Evolutionary conservation across 306 rosid species (phyloP).

Genomic region (Vigna nakashimae): DNA sequence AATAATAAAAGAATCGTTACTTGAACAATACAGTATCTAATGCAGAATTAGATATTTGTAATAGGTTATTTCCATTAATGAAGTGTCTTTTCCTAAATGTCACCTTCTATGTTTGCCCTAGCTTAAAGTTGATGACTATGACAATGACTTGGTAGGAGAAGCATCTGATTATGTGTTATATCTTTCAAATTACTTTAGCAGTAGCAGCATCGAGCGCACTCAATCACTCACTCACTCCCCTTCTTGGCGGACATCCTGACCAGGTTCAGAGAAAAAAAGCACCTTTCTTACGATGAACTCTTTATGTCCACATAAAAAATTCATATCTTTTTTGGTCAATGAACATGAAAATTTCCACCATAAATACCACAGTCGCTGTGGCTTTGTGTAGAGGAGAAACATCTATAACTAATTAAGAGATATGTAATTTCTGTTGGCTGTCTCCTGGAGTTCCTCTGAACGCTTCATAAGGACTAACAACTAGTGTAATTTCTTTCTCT

Average conservation of each 20-base stretch:
- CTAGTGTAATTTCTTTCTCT: background rate
- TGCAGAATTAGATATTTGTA: too few relatives aligned
- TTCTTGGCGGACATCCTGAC: constrained; percentile 31
- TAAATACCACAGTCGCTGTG: constrained; percentile 12
- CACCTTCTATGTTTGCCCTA: background rate
- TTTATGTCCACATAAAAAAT: constrained; percentile 16
- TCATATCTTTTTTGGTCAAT: background rate
- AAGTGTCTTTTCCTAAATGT: too few relatives aligned
- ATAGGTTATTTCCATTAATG: too few relatives aligned
- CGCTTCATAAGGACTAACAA: constrained; percentile 40
- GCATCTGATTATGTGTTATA: background rate
- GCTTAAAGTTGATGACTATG: background rate
- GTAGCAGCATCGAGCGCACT: background rate
- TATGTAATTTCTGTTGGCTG: constrained; percentile 32
- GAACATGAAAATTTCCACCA: background rate
- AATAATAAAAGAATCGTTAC: too few relatives aligned
- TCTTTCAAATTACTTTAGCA: background rate
- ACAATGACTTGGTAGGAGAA: background rate
- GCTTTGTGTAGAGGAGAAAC: background rate
- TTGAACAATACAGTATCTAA: too few relatives aligned
- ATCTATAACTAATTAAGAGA: too few relatives aligned
- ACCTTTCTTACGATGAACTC: background rate
- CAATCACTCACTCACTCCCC: background rate
- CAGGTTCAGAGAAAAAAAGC: constrained; percentile 20
- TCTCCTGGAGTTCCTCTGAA: constrained; percentile 55